These are phyloP conservation scores for Backusella westeae DNA, from an alignment of 192 early-diverging fungal species.

Conservation along the genomic window DNA sequence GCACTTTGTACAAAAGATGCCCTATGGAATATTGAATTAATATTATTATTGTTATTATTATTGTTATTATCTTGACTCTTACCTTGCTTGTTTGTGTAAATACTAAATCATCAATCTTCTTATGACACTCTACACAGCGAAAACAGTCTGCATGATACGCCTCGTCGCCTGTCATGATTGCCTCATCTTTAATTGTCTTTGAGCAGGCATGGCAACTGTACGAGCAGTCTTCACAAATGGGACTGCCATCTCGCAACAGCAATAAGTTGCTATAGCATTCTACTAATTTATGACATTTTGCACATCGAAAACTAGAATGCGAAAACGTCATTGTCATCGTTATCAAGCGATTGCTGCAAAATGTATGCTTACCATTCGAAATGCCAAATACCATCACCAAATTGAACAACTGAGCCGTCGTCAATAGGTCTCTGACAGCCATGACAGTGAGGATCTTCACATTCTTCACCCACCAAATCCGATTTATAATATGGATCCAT, in stretches of 20 bases:
- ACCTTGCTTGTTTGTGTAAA: slow-evolving; percentile 81
- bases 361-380: slow-evolving; percentile 68
- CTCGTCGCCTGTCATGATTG: slow-evolving; percentile 81
- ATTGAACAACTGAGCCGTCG: slow-evolving; percentile 76
- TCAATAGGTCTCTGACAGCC: slow-evolving; percentile 71
- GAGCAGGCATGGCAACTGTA: slow-evolving; percentile 76
- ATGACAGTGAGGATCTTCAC: slow-evolving; percentile 57
- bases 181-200: slow-evolving; percentile 77
- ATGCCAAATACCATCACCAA: slow-evolving; percentile 86
- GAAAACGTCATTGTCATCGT: too few relatives aligned
- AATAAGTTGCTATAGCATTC: slow-evolving; percentile 79
- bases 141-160: slow-evolving; percentile 84
- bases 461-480: slow-evolving; percentile 22
- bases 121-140: slow-evolving; percentile 71
- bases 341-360: too few relatives aligned
- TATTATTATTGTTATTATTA: too few relatives aligned
- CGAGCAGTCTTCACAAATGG: slow-evolving; percentile 81
- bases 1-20: slow-evolving; percentile 75
- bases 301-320: slow-evolving; percentile 66
- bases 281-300: slow-evolving; percentile 72
- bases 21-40: slow-evolving; percentile 31
- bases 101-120: slow-evolving; percentile 73
- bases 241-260: slow-evolving; percentile 77
- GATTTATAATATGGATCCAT: slow-evolving; percentile 21
- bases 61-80: slow-evolving; percentile 3